A percentile compares a stretch with the other conserved stretches of the same genome.
These are phyloP conservation scores for Mallotus japonicus DNA, from an alignment of 441 rosid species.

Conservation along the genomic window DNA sequence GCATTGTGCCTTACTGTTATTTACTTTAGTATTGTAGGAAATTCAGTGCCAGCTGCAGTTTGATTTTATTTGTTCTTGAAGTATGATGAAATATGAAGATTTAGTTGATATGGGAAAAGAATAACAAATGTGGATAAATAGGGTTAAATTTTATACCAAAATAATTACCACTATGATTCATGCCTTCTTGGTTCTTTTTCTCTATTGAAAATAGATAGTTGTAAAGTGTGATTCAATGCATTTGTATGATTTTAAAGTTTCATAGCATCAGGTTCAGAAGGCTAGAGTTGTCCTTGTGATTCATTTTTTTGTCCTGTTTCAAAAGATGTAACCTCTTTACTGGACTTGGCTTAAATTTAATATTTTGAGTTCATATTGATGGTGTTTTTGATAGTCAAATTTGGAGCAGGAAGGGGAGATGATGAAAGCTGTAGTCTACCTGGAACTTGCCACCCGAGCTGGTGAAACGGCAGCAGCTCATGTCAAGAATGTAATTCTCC, in stretches of 20 bases:
- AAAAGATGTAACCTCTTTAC: neutral
- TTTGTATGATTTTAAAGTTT: neutral
- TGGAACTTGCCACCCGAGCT: constrained; percentile 82
- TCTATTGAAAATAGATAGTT: neutral
- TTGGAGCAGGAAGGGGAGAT: constrained; percentile 68
- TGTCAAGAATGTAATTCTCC: constrained; percentile 61
- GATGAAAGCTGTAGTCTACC: constrained; percentile 71
- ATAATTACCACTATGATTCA: neutral
- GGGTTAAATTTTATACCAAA: neutral
- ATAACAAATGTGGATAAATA: neutral
- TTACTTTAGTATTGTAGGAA: neutral
- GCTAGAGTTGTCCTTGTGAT: no score
- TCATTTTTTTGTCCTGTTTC: neutral
- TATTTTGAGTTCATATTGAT: constrained; percentile 6
- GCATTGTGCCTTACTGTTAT: neutral
- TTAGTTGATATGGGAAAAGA: neutral
- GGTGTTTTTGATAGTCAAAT: constrained; percentile 11
- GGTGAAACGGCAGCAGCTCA: constrained; percentile 73
- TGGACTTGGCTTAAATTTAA: no score
- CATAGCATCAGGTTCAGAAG: neutral
- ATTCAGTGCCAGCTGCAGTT: neutral
- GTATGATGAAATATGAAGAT: neutral
- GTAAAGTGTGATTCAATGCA: no score
- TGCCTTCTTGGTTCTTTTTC: neutral
- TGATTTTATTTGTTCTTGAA: neutral